Conservation (phyloP, 164 flowering plant genomes). For the Sedum album region DNA sequence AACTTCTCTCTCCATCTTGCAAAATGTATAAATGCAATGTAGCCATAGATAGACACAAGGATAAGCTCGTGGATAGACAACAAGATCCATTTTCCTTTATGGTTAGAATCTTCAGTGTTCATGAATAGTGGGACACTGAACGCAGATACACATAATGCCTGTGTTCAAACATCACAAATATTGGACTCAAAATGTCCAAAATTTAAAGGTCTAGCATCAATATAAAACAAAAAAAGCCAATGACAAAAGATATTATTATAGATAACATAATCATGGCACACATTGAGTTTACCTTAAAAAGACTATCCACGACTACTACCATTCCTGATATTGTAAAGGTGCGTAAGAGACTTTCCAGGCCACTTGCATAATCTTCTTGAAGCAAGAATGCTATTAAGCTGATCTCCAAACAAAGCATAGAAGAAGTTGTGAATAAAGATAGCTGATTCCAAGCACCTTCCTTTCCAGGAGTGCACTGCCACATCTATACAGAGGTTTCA, state of each 20-base stretch:
- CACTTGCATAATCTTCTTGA: conserved; percentile 53
- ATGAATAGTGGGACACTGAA: conserved; percentile 63
- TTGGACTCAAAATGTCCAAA: too few species aligned
- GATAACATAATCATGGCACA: not conserved
- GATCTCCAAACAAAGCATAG: conserved; percentile 50
- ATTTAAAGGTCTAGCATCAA: not conserved
- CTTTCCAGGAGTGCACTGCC: conserved; percentile 55
- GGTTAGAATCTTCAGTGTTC: conserved; percentile 26
- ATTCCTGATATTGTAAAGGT: conserved; percentile 56
- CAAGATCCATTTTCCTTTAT: conserved; percentile 49
- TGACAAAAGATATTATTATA: not conserved
- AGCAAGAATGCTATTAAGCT: conserved; percentile 59
- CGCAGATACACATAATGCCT: conserved; percentile 64
- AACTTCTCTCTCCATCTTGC: conserved; percentile 75
- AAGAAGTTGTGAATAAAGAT: conserved; percentile 46
- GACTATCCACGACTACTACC: conserved; percentile 48
- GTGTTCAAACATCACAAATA: conserved; percentile 3
- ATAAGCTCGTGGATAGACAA: conserved; percentile 45
- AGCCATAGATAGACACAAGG: conserved; percentile 48
- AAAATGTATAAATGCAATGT: conserved; percentile 47
- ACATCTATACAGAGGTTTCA: conserved; percentile 25
- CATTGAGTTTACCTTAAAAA: conserved; percentile 44
- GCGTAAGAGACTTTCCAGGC: conserved; percentile 53
- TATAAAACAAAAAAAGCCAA: not conserved
- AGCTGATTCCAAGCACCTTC: conserved; percentile 45